Evolutionary conservation across 2,329 filamentous ascomycete species (phyloP).

Genomic region (Fusarium chlamydosporum): DNA sequence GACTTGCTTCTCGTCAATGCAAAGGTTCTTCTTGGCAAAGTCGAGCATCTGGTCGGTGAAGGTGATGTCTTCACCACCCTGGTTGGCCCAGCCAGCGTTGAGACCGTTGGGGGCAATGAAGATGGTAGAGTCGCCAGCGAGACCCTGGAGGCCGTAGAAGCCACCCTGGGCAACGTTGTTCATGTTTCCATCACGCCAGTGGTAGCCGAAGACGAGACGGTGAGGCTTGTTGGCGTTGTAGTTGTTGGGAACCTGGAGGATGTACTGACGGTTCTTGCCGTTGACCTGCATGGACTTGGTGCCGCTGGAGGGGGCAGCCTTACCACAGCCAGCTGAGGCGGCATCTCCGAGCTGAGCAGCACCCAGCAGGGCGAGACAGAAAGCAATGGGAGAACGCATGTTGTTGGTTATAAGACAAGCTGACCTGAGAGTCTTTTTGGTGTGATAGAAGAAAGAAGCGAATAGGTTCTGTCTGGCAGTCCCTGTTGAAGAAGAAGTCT

Average conservation of each 20-base stretch:
- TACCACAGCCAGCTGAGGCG: conserved; percentile 57
- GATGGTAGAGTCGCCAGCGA: conserved; percentile 57
- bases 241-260: conserved; percentile 55
- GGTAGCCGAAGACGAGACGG: conserved; percentile 54
- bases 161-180: conserved; percentile 55
- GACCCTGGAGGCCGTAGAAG: conserved; percentile 59
- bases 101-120: conserved; percentile 61
- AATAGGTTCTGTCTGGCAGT: conserved; percentile 32
- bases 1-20: conserved; percentile 58
- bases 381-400: conserved; percentile 23
- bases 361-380: conserved; percentile 27
- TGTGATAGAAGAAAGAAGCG: conserved; percentile 3
- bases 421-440: conserved; percentile 6
- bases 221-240: conserved; percentile 47
- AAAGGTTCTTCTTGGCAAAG: conserved; percentile 57
- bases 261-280: conserved; percentile 54
- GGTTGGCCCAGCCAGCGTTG: conserved; percentile 60
- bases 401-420: not conserved
- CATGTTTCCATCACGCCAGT: conserved; percentile 59
- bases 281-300: conserved; percentile 54
- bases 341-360: conserved; percentile 28
- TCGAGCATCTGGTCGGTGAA: conserved; percentile 59
- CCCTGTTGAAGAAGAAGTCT: conserved; percentile 19
- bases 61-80: conserved; percentile 57
- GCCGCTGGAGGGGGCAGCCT: conserved; percentile 50